These are phyloP conservation scores for Phoma sp. DNA, from an alignment of 2,329 filamentous ascomycete genomes.

Conservation along the genomic window DNA sequence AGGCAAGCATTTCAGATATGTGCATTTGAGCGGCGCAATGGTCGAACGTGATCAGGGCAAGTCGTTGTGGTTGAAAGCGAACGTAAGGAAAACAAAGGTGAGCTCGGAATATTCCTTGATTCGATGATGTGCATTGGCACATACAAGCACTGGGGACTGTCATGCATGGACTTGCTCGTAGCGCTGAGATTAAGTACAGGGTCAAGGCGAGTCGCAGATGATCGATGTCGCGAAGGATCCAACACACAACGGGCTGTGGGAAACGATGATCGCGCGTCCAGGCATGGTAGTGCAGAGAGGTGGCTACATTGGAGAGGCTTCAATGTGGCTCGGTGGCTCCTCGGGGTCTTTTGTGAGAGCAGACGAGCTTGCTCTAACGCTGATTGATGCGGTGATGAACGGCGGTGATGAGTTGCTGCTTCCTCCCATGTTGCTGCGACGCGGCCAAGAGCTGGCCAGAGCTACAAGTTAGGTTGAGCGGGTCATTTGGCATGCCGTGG, in stretches of 20 bases:
- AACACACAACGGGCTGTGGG: slow-evolving; percentile 14
- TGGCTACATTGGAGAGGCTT: slow-evolving; percentile 13
- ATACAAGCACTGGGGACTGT: neutral
- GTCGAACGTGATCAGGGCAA: slow-evolving; percentile 21
- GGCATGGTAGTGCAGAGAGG: slow-evolving; percentile 19
- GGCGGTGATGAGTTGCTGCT: slow-evolving; percentile 21
- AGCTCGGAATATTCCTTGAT: neutral
- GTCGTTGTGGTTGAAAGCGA: slow-evolving; percentile 17
- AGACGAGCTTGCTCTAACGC: slow-evolving; percentile 25
- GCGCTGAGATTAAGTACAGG: slow-evolving; percentile 5
- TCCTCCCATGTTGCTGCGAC: slow-evolving; percentile 8
- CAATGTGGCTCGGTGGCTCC: slow-evolving; percentile 17
- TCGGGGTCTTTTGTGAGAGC: slow-evolving; percentile 24
- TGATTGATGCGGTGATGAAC: slow-evolving; percentile 19
- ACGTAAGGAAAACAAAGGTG: slow-evolving; percentile 22
- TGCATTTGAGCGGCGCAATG: slow-evolving; percentile 20
- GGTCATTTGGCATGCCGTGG: neutral
- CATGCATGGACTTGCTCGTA: neutral
- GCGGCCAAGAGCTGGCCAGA: slow-evolving; percentile 12
- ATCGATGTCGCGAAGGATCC: slow-evolving; percentile 19
- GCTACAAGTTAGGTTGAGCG: neutral
- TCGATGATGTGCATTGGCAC: neutral
- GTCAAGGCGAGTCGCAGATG: slow-evolving; percentile 21
- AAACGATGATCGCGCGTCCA: slow-evolving; percentile 23
- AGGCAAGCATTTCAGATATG: slow-evolving; percentile 20